Evolutionary conservation across 768 basidiomycete species (phyloP), one percentile per base, ranked within the genome.

Genomic region (Russula earlei): DNA sequence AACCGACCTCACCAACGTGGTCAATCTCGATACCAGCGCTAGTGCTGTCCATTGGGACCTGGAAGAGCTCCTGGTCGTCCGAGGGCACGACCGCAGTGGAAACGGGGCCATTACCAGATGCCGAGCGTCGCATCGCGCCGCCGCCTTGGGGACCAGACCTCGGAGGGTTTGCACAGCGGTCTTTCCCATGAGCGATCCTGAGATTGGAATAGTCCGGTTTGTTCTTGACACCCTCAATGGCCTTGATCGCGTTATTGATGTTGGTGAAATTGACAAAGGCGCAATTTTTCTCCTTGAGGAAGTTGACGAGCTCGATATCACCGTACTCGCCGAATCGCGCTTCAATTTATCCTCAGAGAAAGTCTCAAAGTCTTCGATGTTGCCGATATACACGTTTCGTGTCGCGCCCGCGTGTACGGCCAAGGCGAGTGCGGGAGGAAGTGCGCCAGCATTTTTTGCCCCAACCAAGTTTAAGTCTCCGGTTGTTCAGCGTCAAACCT

Each of bases 251-350:
- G 66, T 94, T 94, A 49, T 85, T 84, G 62, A 96, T 83, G 72
- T 93, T 93, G 36, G 92, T 95, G 63, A 93, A 95, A 74, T 95
- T 96, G 65, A 92, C 86, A 67, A 93, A 99, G 29, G 91, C 91
- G 67, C 91, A 94, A 72, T 92, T 91, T 80, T 96, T 94, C 70
- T 95, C 92, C 72, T 86, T 90, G 63, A 95, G 74, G 74, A 91
- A 95, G 69, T 95, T 95, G 70, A 96, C 86, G 52, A 96, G 81
- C 73, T 98, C 95, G 62, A 98, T 93, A 58, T 97, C 95, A 20
- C 95, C 95, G 70, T 80, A 97, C 73, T 93, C 93, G 48, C 84
- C 87, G 73, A 97, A 73, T 99, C 96, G 48, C 84, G 75, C 71
- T 89, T 87, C 45, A 99, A 77, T 67, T 84, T 84, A 58, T 95